phyloP scores from a whole-genome alignment of 495 filamentous ascomycete species.

The Talaromyces thailandensis region DNA sequence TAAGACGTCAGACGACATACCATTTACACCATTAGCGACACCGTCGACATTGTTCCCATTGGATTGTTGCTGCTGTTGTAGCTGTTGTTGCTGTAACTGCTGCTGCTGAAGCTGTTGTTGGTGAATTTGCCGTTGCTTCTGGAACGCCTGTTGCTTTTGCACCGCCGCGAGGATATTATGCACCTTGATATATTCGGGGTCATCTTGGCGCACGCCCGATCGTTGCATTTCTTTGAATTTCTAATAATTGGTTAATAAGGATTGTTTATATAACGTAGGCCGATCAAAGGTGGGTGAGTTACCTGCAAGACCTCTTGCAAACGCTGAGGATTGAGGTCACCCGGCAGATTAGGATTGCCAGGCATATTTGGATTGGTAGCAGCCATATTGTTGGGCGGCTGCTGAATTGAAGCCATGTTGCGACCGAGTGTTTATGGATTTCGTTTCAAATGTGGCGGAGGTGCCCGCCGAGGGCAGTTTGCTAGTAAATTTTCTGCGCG shows the following conservation, averaged over 20 bases:
- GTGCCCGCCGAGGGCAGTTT: conserved; percentile 1
- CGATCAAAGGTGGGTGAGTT: conserved; percentile 13
- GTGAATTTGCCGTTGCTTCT: conserved; percentile 34
- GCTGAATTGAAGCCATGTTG: conserved; percentile 70
- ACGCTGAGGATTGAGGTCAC: conserved; percentile 49
- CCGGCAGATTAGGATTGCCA: conserved; percentile 44
- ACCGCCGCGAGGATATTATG: conserved; percentile 56
- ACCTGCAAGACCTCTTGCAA: conserved; percentile 55
- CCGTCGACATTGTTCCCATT: conserved; percentile 29
- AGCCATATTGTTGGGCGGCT: conserved; percentile 37
- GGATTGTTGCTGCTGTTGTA: conserved; percentile 37
- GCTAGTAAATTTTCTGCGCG: neutral
- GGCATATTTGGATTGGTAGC: conserved; percentile 29
- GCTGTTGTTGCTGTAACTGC: conserved; percentile 29
- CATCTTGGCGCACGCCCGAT: conserved; percentile 58
- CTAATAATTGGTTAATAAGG: conserved; percentile 29
- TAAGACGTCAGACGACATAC: conserved; percentile 16
- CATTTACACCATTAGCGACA: conserved; percentile 42
- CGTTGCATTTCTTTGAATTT: conserved; percentile 77
- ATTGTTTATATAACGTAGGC: neutral
- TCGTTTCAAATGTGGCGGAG: neutral
- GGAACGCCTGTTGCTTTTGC: conserved; percentile 43
- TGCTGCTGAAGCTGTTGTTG: conserved; percentile 38
- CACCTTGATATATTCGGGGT: conserved; percentile 73
- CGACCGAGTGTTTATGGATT: neutral